These are phyloP conservation scores for Picea mariana DNA, from an alignment of 83 land plant genomes.

Conservation along the genomic window DNA sequence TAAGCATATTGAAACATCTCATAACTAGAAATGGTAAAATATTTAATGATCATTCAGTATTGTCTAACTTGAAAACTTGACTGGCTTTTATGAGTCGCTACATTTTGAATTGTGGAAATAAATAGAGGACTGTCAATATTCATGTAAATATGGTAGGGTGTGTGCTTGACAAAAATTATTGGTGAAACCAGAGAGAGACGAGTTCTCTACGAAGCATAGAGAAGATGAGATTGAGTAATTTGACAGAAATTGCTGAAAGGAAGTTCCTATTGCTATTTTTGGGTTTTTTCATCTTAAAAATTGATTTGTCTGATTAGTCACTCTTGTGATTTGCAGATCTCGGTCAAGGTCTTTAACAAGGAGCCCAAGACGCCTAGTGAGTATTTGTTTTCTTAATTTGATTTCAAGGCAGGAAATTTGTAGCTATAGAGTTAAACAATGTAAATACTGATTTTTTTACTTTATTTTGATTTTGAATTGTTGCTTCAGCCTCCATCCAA, in stretches of 20 bases:
- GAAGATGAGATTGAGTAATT: neutral
- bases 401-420: neutral
- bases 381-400: conserved; percentile 1
- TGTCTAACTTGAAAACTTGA: neutral
- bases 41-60: neutral
- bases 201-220: neutral
- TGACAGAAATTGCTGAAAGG: neutral
- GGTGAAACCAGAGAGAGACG: neutral
- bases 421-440: neutral
- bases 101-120: neutral
- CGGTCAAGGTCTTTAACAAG: conserved; percentile 9
- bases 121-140: neutral
- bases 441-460: neutral
- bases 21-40: neutral
- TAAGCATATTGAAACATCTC: neutral
- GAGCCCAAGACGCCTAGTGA: neutral
- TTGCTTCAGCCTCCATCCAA: conserved; percentile 8
- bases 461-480: neutral
- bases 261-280: neutral
- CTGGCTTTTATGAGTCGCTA: neutral
- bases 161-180: neutral
- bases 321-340: conserved; percentile 8
- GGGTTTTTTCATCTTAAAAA: neutral
- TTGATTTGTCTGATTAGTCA: neutral
- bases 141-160: neutral